These are phyloP conservation scores for Antrodiella citrinella DNA, from an alignment of 768 basidiomycete genomes.

Conservation along the genomic window DNA sequence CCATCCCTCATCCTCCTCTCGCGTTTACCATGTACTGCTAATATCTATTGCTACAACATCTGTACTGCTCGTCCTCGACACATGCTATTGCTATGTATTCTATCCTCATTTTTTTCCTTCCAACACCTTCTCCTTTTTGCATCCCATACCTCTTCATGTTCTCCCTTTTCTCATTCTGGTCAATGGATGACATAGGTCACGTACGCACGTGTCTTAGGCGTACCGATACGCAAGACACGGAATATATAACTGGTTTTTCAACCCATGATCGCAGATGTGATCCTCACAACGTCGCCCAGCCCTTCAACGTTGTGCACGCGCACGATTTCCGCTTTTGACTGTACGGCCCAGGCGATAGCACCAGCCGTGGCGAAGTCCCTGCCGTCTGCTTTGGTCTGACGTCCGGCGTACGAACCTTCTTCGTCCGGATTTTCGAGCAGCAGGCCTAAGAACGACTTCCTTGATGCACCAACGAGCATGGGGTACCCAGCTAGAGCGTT, in stretches of 20 bases:
- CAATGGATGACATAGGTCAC: not conserved
- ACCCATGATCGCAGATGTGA: conserved; percentile 30
- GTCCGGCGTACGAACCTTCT: conserved; percentile 32
- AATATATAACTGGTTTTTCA: too few species aligned
- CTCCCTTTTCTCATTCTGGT: not conserved
- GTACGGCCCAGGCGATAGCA: conserved; percentile 63
- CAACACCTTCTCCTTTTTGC: too few species aligned
- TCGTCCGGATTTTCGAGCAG: conserved; percentile 44
- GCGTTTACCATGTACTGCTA: not conserved
- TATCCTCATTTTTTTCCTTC: not conserved
- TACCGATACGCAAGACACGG: not conserved
- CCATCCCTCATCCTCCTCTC: not conserved
- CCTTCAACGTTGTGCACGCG: conserved; percentile 76
- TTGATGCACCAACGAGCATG: conserved; percentile 67
- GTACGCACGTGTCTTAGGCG: not conserved
- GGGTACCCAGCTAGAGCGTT: conserved; percentile 57
- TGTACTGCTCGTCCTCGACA: not conserved
- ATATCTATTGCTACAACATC: not conserved
- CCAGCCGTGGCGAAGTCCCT: conserved; percentile 75
- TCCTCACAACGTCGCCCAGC: conserved; percentile 64
- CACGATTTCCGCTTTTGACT: conserved; percentile 64
- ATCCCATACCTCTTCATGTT: too few species aligned
- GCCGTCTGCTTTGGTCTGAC: conserved; percentile 54
- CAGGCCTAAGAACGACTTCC: conserved; percentile 77
- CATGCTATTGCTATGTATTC: not conserved